These are phyloP conservation scores for Zangia roseola DNA, from an alignment of 768 basidiomycete genomes.

Conservation along the genomic window DNA sequence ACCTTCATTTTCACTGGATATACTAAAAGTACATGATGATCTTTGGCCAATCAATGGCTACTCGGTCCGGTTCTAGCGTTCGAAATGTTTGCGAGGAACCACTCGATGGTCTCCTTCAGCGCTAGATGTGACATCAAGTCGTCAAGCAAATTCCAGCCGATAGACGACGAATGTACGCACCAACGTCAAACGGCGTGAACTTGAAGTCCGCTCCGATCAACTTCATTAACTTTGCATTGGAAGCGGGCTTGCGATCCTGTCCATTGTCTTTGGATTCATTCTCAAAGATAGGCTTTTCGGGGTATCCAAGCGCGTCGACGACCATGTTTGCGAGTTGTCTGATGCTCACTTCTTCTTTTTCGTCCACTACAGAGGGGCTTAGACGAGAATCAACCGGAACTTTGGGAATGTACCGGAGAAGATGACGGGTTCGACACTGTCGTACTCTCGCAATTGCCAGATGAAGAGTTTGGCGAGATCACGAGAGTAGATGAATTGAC, in stretches of 20 bases:
- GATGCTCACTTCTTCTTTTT: constrained; percentile 94
- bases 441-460: constrained; percentile 88
- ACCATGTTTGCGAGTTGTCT: constrained; percentile 89
- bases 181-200: constrained; percentile 89
- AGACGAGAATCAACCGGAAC: background rate
- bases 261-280: constrained; percentile 68
- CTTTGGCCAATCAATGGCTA: constrained; percentile 6
- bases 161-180: constrained; percentile 38
- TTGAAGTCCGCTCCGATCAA: constrained; percentile 71
- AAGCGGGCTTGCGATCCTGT: constrained; percentile 95
- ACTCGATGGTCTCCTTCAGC: constrained; percentile 72
- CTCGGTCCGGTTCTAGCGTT: constrained; percentile 60
- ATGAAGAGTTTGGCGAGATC: constrained; percentile 96
- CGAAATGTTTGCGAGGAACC: constrained; percentile 85
- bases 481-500: constrained; percentile 98
- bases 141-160: background rate
- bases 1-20: background rate
- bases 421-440: constrained; percentile 91
- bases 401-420: constrained; percentile 60
- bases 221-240: constrained; percentile 81
- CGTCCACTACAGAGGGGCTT: constrained; percentile 58
- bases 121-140: constrained; percentile 42
- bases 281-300: constrained; percentile 80
- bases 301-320: constrained; percentile 76
- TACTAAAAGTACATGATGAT: constrained; percentile 4